phyloP scores from a whole-genome alignment of 2,329 filamentous ascomycete genomes.

The Elsinoe necatrix region DNA sequence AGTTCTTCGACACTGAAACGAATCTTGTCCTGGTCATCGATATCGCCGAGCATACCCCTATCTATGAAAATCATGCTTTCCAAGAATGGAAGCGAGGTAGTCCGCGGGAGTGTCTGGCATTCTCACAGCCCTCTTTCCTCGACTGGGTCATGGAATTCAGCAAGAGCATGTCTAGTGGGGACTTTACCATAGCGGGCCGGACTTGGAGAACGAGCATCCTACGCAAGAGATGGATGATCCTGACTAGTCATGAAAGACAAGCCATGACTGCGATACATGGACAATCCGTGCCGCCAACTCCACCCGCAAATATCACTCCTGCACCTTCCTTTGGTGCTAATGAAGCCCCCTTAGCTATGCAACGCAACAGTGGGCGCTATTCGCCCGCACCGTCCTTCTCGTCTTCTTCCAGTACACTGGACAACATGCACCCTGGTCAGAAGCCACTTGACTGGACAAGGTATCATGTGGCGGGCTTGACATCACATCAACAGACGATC shows the following conservation, averaged over 20 bases:
- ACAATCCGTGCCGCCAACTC: conserved; percentile 5
- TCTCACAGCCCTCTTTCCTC: conserved; percentile 20
- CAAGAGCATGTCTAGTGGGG: conserved; percentile 17
- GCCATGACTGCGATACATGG: background rate
- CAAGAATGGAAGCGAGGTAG: conserved; percentile 14
- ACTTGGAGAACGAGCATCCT: conserved; percentile 18
- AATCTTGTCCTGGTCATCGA: conserved; percentile 20
- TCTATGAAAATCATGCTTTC: conserved; percentile 25
- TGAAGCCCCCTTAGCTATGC: background rate
- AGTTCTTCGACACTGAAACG: conserved; percentile 18
- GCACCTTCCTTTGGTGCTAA: background rate
- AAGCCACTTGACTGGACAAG: conserved; percentile 25
- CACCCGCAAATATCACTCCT: conserved; percentile 1
- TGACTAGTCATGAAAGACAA: conserved; percentile 23
- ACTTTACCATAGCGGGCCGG: conserved; percentile 8
- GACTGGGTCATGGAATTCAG: conserved; percentile 27
- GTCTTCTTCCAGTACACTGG: conserved; percentile 15
- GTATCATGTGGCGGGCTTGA: conserved; percentile 19
- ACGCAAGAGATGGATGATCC: conserved; percentile 22
- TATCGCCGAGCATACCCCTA: background rate
- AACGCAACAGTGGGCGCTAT: background rate
- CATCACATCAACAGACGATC: conserved; percentile 23
- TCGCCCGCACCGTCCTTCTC: conserved; percentile 1
- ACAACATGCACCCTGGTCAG: conserved; percentile 15
- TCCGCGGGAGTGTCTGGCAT: conserved; percentile 6